Evolutionary conservation across 331 rosid species (phyloP), one percentile per base, ranked within the genome.

Genomic region (Ulmus americana): DNA sequence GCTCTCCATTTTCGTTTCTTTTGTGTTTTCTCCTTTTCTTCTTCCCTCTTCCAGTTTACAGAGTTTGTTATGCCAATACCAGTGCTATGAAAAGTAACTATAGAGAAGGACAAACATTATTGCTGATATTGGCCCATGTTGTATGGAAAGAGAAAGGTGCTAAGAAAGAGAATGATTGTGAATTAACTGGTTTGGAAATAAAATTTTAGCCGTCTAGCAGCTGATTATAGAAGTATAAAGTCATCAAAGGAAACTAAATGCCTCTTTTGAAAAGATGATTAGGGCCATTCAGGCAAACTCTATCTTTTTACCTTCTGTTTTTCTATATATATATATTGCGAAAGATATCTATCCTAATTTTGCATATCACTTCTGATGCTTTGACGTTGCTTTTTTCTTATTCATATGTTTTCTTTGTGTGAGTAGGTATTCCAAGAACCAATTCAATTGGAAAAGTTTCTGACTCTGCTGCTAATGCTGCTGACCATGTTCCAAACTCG

Each of bases 401-500:
- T 59, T 10, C 22, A 7, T 55, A 16, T 28, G 1, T 45, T 70
- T 5, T 80, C 43, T 47, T 65, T 64, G 69, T 74, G 61, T 74
- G 60, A 61, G 61, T 65, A 85, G 96, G 96, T 70, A 64, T 88
- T 64, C 84, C 90, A 63, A 80, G 92, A 77, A 79, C 79, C 76
- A 83, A 83, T 65, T 85, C 90, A 28, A 81, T 85, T 10, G 96
- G 96, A 13, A 85, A 68, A 85, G 63, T 88, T 74, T 85, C 67
- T 45, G 81, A 82, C 42, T 69, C 74, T 61, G 56, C 73, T 77
- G 59, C 75, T 38, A 83, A 72, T 83, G 77, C 65, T 7, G 22
- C 77, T 44, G 92, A 88, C 65, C 75, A 74, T 64, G 45, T 78
- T 42, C 85, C 90, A 28, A 81, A 83, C 74, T 83, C 96, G 47